phyloP scores from a whole-genome alignment of 2,329 filamentous ascomycete genomes.

The Colletotrichum paranaense region DNA sequence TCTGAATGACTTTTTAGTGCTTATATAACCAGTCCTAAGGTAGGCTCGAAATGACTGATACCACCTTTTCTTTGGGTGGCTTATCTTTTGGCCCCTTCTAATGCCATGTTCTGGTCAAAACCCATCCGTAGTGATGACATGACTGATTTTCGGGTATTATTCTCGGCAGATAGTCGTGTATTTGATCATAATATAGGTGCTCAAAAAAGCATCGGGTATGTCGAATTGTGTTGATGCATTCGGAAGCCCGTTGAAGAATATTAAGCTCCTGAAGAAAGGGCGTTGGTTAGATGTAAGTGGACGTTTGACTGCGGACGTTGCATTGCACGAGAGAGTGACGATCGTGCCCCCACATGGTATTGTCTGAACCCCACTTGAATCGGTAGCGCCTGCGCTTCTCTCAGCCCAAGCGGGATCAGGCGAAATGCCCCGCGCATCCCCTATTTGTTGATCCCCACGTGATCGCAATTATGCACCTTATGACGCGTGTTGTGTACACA shows the following conservation, averaged over 20 bases:
- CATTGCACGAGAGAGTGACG: not conserved
- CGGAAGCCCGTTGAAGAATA: not conserved
- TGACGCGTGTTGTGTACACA: slow-evolving; percentile 30
- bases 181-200: too few relatives aligned
- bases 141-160: too few relatives aligned
- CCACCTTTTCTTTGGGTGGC: too few relatives aligned
- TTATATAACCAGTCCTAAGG: too few relatives aligned
- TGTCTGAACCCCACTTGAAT: not conserved
- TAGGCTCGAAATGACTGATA: too few relatives aligned
- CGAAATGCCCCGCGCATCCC: slow-evolving; percentile 15
- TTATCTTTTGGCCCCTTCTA: too few relatives aligned
- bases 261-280: not conserved
- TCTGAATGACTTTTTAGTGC: too few relatives aligned
- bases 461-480: slow-evolving; percentile 32
- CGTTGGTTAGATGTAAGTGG: not conserved
- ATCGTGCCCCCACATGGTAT: not conserved
- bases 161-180: too few relatives aligned
- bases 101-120: too few relatives aligned
- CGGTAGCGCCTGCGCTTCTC: not conserved
- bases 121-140: too few relatives aligned
- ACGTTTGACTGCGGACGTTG: not conserved
- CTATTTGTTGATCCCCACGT: slow-evolving; percentile 22
- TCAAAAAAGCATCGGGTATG: too few relatives aligned
- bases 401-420: not conserved
- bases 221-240: not conserved